Evolutionary conservation across 176 grass and related monocot species (phyloP).

Genomic region (Cenchrus purpureus): DNA sequence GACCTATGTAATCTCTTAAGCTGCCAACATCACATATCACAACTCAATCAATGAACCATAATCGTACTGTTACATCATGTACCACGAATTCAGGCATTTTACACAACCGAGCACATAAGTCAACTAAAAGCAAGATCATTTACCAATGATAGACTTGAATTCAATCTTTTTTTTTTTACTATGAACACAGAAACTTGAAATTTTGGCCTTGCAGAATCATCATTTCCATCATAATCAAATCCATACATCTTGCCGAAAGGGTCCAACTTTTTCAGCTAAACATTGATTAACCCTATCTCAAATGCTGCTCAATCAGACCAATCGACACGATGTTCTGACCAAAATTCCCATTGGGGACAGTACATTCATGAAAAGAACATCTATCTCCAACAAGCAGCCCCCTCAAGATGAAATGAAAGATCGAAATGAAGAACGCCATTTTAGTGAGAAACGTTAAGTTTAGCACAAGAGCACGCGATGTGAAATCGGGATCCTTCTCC

Average conservation of each 20-base stretch:
- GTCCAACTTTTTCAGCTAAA: not conserved
- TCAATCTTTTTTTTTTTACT: not conserved
- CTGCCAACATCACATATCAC: not conserved
- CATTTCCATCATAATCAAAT: constrained; percentile 17
- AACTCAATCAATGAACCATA: not conserved
- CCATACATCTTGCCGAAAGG: not conserved
- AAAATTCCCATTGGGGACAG: constrained; percentile 1
- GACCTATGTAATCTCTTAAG: not conserved
- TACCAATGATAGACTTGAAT: constrained; percentile 8
- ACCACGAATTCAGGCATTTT: not conserved
- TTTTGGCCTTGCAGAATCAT: not conserved
- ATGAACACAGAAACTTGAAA: not conserved
- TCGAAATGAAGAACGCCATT: constrained; percentile 6
- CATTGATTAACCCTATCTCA: not conserved
- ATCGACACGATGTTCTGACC: not conserved
- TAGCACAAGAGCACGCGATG: not conserved
- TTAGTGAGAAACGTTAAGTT: not conserved
- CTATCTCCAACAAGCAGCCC: not conserved
- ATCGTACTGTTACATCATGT: not conserved
- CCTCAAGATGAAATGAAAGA: not conserved
- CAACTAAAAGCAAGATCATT: constrained; percentile 27
- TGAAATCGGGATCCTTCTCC: not conserved
- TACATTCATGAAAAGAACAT: constrained; percentile 4
- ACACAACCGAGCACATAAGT: not conserved
- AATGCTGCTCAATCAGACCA: constrained; percentile 20